A percentile compares a stretch with the other conserved stretches of the same genome.
Evolutionary conservation across 202 grass and related monocot species (phyloP).

Genomic region (Carex arenaria): DNA sequence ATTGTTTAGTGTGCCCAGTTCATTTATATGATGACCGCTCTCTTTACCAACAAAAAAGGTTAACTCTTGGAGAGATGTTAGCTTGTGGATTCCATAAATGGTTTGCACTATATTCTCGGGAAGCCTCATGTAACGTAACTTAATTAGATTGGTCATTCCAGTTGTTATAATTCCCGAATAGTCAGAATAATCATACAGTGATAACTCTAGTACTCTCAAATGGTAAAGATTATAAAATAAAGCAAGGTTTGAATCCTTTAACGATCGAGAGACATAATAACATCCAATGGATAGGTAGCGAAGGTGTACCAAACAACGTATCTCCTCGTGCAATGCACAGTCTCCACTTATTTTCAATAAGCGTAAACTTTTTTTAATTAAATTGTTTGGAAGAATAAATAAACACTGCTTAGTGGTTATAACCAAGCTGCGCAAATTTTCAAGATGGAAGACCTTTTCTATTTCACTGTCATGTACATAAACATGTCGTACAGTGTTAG

Average conservation of each 20-base stretch:
- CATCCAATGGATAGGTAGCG: slow-evolving; percentile 17
- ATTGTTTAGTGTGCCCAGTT: too few species aligned
- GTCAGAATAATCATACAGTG: neutral
- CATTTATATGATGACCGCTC: too few species aligned
- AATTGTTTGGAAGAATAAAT: slow-evolving; percentile 19
- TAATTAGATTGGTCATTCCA: slow-evolving; percentile 23
- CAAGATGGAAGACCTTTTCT: slow-evolving; percentile 23
- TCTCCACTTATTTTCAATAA: slow-evolving; percentile 13
- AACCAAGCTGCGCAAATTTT: slow-evolving; percentile 35
- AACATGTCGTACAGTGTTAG: too few species aligned
- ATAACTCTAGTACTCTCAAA: slow-evolving; percentile 25
- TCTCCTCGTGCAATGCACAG: neutral
- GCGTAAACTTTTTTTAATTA: slow-evolving; percentile 34
- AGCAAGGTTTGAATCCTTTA: neutral
- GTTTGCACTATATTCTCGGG: slow-evolving; percentile 16
- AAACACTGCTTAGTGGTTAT: neutral
- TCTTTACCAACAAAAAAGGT: too few species aligned
- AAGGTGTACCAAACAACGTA: slow-evolving; percentile 33
- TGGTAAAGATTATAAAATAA: slow-evolving; percentile 36
- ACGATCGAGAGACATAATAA: too few species aligned
- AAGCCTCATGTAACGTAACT: slow-evolving; percentile 31
- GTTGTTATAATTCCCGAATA: slow-evolving; percentile 19
- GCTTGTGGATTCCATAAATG: neutral
- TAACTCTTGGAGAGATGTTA: too few species aligned
- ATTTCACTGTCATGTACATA: slow-evolving; percentile 16